These are phyloP conservation scores for Cyberlindnera galapagoensis DNA, from an alignment of 805 yeast species.

Conservation along the genomic window DNA sequence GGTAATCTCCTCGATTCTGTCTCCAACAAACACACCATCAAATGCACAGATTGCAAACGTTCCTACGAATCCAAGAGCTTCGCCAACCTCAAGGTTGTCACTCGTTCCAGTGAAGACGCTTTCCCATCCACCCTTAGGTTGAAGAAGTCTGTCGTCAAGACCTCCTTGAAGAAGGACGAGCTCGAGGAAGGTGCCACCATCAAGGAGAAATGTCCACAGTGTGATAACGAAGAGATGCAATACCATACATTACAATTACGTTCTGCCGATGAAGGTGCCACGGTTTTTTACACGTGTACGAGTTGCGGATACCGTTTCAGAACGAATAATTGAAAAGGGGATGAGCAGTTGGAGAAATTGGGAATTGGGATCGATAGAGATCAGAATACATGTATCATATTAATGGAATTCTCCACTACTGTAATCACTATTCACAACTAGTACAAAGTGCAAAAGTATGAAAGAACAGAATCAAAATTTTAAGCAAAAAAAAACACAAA, in stretches of 20 bases:
- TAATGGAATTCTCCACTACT: no score
- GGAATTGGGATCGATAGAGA: no score
- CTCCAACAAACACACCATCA: constrained; percentile 39
- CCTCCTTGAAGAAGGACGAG: constrained; percentile 68
- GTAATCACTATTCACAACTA: no score
- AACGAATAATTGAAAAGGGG: constrained; percentile 86
- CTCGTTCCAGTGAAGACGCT: constrained; percentile 85
- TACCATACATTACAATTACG: constrained; percentile 94
- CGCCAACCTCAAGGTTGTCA: constrained; percentile 76
- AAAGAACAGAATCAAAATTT: no score
- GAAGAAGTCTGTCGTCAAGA: constrained; percentile 87
- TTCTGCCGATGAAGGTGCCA: constrained; percentile 99
- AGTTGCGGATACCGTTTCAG: constrained; percentile 89
- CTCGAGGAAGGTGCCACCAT: constrained; percentile 94
- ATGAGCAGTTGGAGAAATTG: no score
- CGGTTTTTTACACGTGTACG: constrained; percentile 96
- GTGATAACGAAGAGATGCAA: constrained; percentile 97
- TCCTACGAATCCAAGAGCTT: constrained; percentile 43
- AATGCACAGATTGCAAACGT: constrained; percentile 50
- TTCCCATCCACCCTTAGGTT: constrained; percentile 81
- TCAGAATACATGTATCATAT: no score
- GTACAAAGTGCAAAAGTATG: no score
- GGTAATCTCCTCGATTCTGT: constrained; percentile 82
- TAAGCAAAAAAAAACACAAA: no score
- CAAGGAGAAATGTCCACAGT: constrained; percentile 96